Conservation (phyloP, 2,329 filamentous ascomycete species). For the Albifimbria verrucaria region DNA sequence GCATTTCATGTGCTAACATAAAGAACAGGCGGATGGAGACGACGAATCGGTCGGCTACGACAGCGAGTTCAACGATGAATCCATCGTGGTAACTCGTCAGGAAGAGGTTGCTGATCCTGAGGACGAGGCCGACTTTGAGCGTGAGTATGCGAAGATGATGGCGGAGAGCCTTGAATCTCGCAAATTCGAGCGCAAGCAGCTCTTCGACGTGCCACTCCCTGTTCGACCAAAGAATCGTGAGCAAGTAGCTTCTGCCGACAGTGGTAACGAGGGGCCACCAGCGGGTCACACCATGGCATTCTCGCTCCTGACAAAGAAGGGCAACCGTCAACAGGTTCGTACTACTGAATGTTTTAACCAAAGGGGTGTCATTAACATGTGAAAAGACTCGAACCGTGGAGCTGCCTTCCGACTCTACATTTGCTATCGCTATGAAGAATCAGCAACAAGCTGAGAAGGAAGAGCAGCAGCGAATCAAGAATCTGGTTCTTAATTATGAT, state of each 20-base stretch:
- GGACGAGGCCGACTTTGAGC: slow-evolving; percentile 94
- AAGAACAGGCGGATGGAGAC: slow-evolving; percentile 39
- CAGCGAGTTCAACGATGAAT: slow-evolving; percentile 76
- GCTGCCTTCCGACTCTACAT: slow-evolving; percentile 84
- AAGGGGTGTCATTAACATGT: slow-evolving; percentile 9
- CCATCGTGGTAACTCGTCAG: slow-evolving; percentile 86
- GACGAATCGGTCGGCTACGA: slow-evolving; percentile 47
- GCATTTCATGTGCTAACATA: no score
- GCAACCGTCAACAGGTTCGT: slow-evolving; percentile 87
- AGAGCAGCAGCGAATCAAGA: slow-evolving; percentile 98
- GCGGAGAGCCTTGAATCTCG: slow-evolving; percentile 92
- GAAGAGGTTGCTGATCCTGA: slow-evolving; percentile 90
- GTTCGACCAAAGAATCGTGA: slow-evolving; percentile 73
- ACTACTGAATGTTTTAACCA: slow-evolving; percentile 1
- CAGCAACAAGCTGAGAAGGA: slow-evolving; percentile 94
- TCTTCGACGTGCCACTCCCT: slow-evolving; percentile 96
- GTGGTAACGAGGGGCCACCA: slow-evolving; percentile 16
- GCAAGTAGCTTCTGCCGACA: slow-evolving; percentile 27
- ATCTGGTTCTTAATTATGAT: slow-evolving; percentile 93
- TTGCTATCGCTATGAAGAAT: slow-evolving; percentile 92
- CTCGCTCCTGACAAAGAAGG: slow-evolving; percentile 90
- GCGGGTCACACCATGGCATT: slow-evolving; percentile 79
- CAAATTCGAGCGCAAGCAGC: slow-evolving; percentile 90
- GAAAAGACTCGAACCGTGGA: slow-evolving; percentile 85
- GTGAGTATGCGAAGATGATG: slow-evolving; percentile 98